phyloP scores from a whole-genome alignment of 495 filamentous ascomycete species.

The Cercophora scortea region DNA sequence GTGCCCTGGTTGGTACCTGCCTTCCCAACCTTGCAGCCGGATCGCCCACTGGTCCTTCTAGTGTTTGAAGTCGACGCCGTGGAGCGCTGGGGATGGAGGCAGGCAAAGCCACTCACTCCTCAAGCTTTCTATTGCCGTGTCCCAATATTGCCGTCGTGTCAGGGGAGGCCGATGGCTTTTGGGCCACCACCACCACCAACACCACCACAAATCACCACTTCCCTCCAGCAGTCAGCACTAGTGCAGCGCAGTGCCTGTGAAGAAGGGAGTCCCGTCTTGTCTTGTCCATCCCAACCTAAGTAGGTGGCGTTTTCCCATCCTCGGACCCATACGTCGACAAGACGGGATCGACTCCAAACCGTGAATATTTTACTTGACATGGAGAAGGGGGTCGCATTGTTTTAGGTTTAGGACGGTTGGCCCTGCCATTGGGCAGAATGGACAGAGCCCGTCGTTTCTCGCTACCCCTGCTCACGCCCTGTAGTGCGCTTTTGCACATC shows the following conservation, averaged over 20 bases:
- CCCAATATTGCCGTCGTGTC: too few relatives aligned
- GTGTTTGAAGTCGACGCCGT: constrained; percentile 28
- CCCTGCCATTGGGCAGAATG: constrained; percentile 13
- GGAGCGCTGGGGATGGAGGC: constrained; percentile 20
- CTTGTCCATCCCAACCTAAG: too few relatives aligned
- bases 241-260: too few relatives aligned
- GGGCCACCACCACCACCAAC: too few relatives aligned
- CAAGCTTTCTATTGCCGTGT: constrained; percentile 1
- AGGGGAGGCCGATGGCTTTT: too few relatives aligned
- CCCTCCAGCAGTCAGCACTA: too few relatives aligned
- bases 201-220: too few relatives aligned
- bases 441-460: constrained; percentile 15
- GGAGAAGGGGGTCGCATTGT: constrained; percentile 15
- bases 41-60: constrained; percentile 18
- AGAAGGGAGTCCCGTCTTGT: too few relatives aligned
- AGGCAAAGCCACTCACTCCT: constrained; percentile 3
- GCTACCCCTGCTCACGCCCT: constrained; percentile 14
- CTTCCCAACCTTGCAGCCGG: too few relatives aligned
- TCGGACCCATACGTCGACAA: neutral
- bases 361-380: constrained; percentile 7
- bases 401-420: constrained; percentile 19
- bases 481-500: constrained; percentile 9
- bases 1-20: too few relatives aligned
- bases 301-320: too few relatives aligned
- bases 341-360: constrained; percentile 5